Base-by-base conservation (phyloP, 1,139 yeast species). In the Hyphopichia pseudoburtonii region DNA sequence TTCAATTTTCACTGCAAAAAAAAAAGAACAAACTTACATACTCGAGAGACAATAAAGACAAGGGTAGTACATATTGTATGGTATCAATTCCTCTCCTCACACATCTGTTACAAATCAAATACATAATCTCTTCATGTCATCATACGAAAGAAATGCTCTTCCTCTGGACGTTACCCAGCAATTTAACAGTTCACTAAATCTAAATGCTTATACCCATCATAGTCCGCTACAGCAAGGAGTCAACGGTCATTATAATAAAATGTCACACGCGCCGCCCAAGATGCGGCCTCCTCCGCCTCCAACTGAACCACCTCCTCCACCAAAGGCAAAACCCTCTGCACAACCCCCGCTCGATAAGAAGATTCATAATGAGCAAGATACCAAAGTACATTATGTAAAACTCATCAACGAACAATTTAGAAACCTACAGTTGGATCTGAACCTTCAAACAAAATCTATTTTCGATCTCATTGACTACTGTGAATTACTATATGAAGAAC, bases 401-500 rank as follows among this genome's bases (percentile, higher is more conserved):
- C 41, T 67, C 30, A 63, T 69, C 32, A 59, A 57, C 42, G 58
- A 58, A 34, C 74, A 67, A 50, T 69, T 69, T 43, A 56, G 71
- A 15, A 49, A 41, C 26, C 57, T 71, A 32, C 74, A 70, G 46
- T 47, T 62, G 18, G 74, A 70, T 42, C 38, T 48, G 2, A 50
- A 47, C 11, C 42, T 70, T 10, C 51, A 50, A 30, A 44, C 51
- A 27, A 70, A 65, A 50, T 64, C 72, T 17, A 57, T 70, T 24
- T 70, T 71, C 47, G 76, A 70, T 43, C 53, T 71, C 21, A 68
- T 71, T 15, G 77, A 71, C 45, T 52, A 62, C 44, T 70, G 76
- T 48, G 72, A 65, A 39, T 45, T 57, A 26, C 49, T 69, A n/a
- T 70, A 66, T 42, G 77, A 70, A 44, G 47, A 52, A 37, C 54